Evolutionary conservation across 768 basidiomycete genomes (phyloP), one percentile per base, ranked within the genome.

Genomic region (Boletus vinaceobasis): DNA sequence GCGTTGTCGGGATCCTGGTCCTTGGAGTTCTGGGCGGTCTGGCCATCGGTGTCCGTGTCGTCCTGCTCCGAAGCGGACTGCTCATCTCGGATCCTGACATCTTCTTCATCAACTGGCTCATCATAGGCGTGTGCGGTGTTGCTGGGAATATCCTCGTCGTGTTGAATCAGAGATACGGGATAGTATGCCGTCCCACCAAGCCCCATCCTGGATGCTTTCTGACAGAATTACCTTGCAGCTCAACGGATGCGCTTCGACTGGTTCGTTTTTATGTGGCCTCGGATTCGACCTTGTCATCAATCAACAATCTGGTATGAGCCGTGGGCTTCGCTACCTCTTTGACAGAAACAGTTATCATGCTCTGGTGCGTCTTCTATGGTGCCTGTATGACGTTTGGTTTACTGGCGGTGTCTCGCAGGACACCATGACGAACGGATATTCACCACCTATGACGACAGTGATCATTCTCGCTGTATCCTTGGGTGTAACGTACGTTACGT

Each of bases 341-440:
- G 87, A 88, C 62, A 74, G 80, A 42, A 88, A 88, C 59, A 62
- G 73, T 10, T 75, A 79, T 27, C 86, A 88, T 69, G 65, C 73
- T 48, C 71, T 76, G 54, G 84, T 86, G 56, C 53, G 81, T 71
- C 21, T 48, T 19, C 5, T 31, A 39, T 5, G 39, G 21, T 51
- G 48, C n/a, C 27, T 45, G 9, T 19, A 17, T 26, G 33, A 26
- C 42, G 11, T 36, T 5, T 36, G 32, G 44, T 45, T 55, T 21
- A 56, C 48, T 26, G 45, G 17, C 39, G 47, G 11, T 23, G 27
- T 37, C 50, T 44, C 53, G 45, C 58, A 85, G 83, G 79, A 82
- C 57, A 76, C 81, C 33, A 58, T 78, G 31, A 63, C 64, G 33
- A 68, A 69, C 43, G 77, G 77, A 4, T 87, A 86, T 62, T 69